phyloP scores from a whole-genome alignment of 2,329 filamentous ascomycete species.

The Claviceps citrina region DNA sequence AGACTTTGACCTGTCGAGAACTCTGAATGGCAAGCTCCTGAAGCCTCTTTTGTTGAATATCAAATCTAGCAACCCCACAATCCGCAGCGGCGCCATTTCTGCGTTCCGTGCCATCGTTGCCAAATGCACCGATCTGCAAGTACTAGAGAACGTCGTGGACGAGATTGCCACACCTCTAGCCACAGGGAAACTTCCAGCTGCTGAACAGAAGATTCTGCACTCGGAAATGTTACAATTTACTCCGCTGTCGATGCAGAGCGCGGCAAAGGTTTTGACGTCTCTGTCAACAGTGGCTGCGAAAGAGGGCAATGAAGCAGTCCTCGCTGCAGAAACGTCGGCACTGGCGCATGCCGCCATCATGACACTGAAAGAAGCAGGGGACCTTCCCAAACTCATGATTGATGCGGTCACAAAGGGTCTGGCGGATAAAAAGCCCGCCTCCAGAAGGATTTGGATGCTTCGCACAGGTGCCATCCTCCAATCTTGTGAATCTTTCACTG shows the following conservation, averaged over 20 bases:
- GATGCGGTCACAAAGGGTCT: constrained; percentile 70
- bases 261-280: constrained; percentile 49
- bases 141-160: constrained; percentile 53
- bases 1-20: constrained; percentile 60
- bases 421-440: constrained; percentile 65
- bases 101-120: constrained; percentile 58
- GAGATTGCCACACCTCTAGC: constrained; percentile 72
- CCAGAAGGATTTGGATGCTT: constrained; percentile 68
- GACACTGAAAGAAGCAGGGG: constrained; percentile 43
- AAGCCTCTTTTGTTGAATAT: constrained; percentile 82
- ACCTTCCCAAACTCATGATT: constrained; percentile 49
- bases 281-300: constrained; percentile 59
- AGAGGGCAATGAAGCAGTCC: constrained; percentile 75
- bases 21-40: constrained; percentile 55
- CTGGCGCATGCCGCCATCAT: constrained; percentile 50
- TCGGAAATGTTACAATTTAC: constrained; percentile 63
- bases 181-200: constrained; percentile 64
- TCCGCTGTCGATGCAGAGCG: constrained; percentile 43
- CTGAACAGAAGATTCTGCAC: constrained; percentile 72
- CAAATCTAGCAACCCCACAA: constrained; percentile 71
- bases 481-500: constrained; percentile 27
- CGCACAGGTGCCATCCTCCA: constrained; percentile 57
- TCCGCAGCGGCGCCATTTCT: constrained; percentile 59
- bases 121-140: constrained; percentile 39
- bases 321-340: constrained; percentile 59